Evolutionary conservation across 2,329 filamentous ascomycete genomes (phyloP), one percentile per base, ranked within the genome.

Genomic region (Phialophora chinensis): DNA sequence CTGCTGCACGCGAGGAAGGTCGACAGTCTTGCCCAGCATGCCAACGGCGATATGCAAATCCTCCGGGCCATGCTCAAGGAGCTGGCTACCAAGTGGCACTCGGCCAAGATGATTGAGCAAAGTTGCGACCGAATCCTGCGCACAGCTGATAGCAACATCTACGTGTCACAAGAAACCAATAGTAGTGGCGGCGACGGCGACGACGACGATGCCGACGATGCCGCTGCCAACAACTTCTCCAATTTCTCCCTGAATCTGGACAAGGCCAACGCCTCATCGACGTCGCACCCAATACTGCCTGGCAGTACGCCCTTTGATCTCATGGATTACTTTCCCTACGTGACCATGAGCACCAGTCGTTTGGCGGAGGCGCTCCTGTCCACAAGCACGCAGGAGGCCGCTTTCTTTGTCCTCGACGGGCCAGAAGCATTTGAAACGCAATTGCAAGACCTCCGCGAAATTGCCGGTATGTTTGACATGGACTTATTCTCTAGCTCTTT

Each of bases 1-100:
- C 68, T 82, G 0, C 66, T 81, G 0, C 78, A 82, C 56, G 80
- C 79, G 2, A 72, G 73, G 17, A 71, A 73, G 12, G 72, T 79
- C 20, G 69, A 74, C 2, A 63, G 72, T 8, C 69, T 80, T 2
- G 72, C 38, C 6, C 12, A 25, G 8, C 29, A 42, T 11, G 77
- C 76, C 14, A 74, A 79, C 29, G 74, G 75, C 25, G 74, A 77
- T 20, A 69, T 79, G 7, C 73, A 77, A 33, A 73, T 77, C 11
- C 71, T 79, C 1, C 71, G 66, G 4, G 63, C 75, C 2, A 73
- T 76, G 1, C 72, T 77, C 29, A 73, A 76, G 20, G 73, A 79
- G 66, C 68, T 79, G 17, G 65, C 69, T 17, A 60, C 60, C 2
- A 77, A 78, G 76, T 79, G 78, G 78, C 77, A 75, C 6, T 76